Percentiles rank a stretch among this genome's conserved stretches.
These are phyloP conservation scores for Veloboletus limbatus DNA, from an alignment of 1,284 basidiomycete species.

Conservation along the genomic window DNA sequence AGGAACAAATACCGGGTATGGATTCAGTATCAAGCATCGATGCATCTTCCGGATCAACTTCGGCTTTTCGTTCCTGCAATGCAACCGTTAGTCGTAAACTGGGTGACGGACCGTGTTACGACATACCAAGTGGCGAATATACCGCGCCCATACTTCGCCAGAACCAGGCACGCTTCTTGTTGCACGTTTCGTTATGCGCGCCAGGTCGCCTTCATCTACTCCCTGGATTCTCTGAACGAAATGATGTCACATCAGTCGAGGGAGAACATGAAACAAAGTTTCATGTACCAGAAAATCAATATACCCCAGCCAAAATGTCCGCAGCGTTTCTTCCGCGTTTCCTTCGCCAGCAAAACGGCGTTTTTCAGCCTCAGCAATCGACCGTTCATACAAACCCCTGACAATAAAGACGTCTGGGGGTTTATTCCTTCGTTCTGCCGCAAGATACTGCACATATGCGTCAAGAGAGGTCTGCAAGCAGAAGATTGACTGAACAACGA, in stretches of 20 bases:
- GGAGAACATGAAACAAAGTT: neutral
- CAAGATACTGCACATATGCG: slow-evolving; percentile 61
- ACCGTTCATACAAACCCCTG: slow-evolving; percentile 70
- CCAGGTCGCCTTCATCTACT: slow-evolving; percentile 41
- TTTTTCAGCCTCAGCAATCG: slow-evolving; percentile 68
- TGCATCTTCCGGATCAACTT: slow-evolving; percentile 25
- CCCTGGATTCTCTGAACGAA: slow-evolving; percentile 46
- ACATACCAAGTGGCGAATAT: slow-evolving; percentile 63
- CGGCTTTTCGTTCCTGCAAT: slow-evolving; percentile 40
- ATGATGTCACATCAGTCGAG: slow-evolving; percentile 1
- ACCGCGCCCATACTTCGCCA: slow-evolving; percentile 71
- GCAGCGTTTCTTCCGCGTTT: slow-evolving; percentile 55
- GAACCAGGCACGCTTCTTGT: slow-evolving; percentile 65
- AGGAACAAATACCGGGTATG: slow-evolving; percentile 31
- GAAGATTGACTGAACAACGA: slow-evolving; percentile 1
- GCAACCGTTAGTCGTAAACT: neutral
- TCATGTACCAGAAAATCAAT: slow-evolving; percentile 50
- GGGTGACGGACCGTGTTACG: neutral
- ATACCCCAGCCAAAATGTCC: slow-evolving; percentile 65
- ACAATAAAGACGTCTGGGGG: slow-evolving; percentile 63
- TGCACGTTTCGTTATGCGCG: slow-evolving; percentile 50
- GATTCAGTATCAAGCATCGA: slow-evolving; percentile 35
- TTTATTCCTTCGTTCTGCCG: slow-evolving; percentile 62
- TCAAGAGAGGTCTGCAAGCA: slow-evolving; percentile 47
- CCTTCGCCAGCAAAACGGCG: slow-evolving; percentile 49